These are phyloP conservation scores for Corylus avellana DNA, from an alignment of 306 rosid genomes.

Conservation along the genomic window DNA sequence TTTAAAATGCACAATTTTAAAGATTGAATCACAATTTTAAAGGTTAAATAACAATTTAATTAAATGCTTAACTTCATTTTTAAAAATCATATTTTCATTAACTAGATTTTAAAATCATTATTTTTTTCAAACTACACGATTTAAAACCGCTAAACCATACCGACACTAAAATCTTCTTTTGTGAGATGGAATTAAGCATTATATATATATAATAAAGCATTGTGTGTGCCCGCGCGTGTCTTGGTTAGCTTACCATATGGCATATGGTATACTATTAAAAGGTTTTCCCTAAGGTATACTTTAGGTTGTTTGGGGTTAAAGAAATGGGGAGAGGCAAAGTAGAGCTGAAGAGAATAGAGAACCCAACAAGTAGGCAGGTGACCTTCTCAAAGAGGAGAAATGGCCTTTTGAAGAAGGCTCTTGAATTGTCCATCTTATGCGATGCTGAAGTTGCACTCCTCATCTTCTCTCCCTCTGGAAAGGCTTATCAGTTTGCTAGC, in stretches of 20 bases:
- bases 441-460: conserved; percentile 58
- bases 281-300: neutral
- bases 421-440: conserved; percentile 54
- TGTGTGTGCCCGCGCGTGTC: too few species aligned
- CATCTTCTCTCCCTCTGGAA: conserved; percentile 54
- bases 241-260: neutral
- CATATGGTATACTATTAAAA: neutral
- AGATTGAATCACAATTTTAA: too few species aligned
- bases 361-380: conserved; percentile 47
- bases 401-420: conserved; percentile 57
- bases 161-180: too few species aligned
- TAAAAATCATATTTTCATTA: too few species aligned
- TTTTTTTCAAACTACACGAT: too few species aligned
- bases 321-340: conserved; percentile 61
- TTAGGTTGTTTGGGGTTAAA: neutral
- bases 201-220: too few species aligned
- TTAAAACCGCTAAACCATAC: too few species aligned
- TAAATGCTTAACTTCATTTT: too few species aligned
- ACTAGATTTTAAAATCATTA: too few species aligned
- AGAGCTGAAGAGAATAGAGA: conserved; percentile 59
- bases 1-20: too few species aligned
- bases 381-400: conserved; percentile 56
- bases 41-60: too few species aligned
- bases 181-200: too few species aligned
- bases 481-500: conserved; percentile 46